Evolutionary conservation across 2,329 filamentous ascomycete genomes (phyloP).

Genomic region (Botrytis porri): DNA sequence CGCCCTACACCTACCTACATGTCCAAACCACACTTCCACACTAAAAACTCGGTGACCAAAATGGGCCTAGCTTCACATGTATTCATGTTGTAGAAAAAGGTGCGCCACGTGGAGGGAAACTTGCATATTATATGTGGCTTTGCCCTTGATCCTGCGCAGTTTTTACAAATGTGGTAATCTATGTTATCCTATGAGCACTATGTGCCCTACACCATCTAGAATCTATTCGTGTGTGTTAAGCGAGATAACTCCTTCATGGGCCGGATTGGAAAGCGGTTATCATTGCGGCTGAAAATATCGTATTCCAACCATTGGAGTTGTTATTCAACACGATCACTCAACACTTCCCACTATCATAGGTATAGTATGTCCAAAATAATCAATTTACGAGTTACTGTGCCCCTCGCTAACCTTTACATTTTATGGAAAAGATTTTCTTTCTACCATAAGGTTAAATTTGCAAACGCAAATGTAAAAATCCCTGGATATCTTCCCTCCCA

Average conservation of each 20-base stretch:
- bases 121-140: neutral
- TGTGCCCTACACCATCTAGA: neutral
- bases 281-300: neutral
- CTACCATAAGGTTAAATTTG: neutral
- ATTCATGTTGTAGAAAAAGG: neutral
- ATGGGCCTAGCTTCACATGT: neutral
- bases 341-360: neutral
- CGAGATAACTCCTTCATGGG: neutral
- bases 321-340: neutral
- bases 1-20: neutral
- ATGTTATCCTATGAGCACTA: neutral
- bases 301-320: neutral
- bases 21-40: neutral
- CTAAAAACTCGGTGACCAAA: neutral
- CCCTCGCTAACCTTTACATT: neutral
- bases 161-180: neutral
- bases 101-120: neutral
- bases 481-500: neutral
- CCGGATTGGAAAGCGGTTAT: neutral
- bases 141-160: neutral
- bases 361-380: neutral
- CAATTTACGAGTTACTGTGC: constrained; percentile 1
- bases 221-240: neutral
- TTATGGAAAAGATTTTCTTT: neutral
- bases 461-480: neutral